These are phyloP conservation scores for Dissophora ornata DNA, from an alignment of 192 early-diverging fungal genomes.

Conservation along the genomic window DNA sequence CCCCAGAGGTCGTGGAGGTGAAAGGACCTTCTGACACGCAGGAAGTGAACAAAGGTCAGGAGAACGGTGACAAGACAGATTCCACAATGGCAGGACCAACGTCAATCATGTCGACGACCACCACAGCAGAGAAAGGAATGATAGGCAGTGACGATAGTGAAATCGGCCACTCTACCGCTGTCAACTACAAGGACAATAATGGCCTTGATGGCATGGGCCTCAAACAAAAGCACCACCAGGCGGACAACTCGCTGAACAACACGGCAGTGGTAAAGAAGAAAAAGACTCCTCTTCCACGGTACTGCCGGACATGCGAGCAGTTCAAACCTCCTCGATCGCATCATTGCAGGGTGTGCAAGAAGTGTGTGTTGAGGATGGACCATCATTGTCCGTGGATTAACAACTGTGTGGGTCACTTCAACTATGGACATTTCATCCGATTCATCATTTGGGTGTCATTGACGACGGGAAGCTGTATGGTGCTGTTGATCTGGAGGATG, in stretches of 20 bases:
- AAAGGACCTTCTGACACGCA: neutral
- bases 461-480: conserved; percentile 60
- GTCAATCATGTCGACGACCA: no score
- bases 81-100: conserved; percentile 1
- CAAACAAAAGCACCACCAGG: conserved; percentile 16
- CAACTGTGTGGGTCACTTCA: conserved; percentile 84
- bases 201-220: neutral
- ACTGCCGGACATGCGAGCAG: conserved; percentile 69
- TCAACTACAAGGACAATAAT: conserved; percentile 2
- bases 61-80: neutral
- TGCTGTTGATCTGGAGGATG: conserved; percentile 26
- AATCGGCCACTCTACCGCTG: conserved; percentile 1
- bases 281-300: conserved; percentile 73
- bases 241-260: no score
- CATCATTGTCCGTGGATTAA: conserved; percentile 94
- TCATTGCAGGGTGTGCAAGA: conserved; percentile 80
- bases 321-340: conserved; percentile 84
- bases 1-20: neutral
- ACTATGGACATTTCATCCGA: conserved; percentile 81
- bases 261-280: conserved; percentile 61
- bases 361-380: conserved; percentile 88
- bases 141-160: conserved; percentile 1
- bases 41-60: neutral
- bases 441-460: conserved; percentile 78
- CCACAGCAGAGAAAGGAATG: no score